Base-by-base conservation (phyloP, 2,329 filamentous ascomycete genomes). In the Lizonia empirigonia region DNA sequence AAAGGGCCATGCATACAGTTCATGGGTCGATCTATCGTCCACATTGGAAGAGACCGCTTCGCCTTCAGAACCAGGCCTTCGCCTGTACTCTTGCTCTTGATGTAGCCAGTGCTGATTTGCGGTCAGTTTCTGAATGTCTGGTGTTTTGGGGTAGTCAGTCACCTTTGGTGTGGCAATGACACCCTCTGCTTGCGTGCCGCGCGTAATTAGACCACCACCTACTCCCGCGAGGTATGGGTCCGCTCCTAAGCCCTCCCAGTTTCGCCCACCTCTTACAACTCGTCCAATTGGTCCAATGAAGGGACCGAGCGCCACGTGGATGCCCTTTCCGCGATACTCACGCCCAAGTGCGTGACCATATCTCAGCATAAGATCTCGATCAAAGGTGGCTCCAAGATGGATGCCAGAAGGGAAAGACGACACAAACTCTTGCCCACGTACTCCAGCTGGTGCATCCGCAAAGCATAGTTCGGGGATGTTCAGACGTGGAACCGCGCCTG, bases 251-350 rank as follows among this genome's bases (percentile, higher is more conserved):
- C 85, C 83, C 67, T 91, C 88, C 88, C 87, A 91, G 59, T 84
- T 88, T 15, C 88, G 80, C 12, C 88, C 88, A 7, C 86, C 88
- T 41, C 84, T 79, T 1, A 87, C 87, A 63, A 90, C 86, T 7
- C 87, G 81, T 2, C 88, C 88, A 1, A 91, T 68, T 1, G 89
- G 84, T 0, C 88, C 88, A 22, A 89, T 85, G 0, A 82, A 78
- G 0, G 88, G 88, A 0, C 87, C 88, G 5, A 92, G 78, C 58
- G 83, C 84, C 45, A 90, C 78, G 64, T 91, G 85, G 30, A 85
- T 81, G 1, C 88, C 88, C 64, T 91, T 91, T 4, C 85, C 86
- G 10, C 84, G 82, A 40, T 86, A 85, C 68, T 91, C 88, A 55
- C 83, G 74, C n/a, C 88, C 88, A 5, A 91, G 74, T 4, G 84